phyloP scores from a whole-genome alignment of 176 grass and related monocot genomes.

The Metroxylon sagu region DNA sequence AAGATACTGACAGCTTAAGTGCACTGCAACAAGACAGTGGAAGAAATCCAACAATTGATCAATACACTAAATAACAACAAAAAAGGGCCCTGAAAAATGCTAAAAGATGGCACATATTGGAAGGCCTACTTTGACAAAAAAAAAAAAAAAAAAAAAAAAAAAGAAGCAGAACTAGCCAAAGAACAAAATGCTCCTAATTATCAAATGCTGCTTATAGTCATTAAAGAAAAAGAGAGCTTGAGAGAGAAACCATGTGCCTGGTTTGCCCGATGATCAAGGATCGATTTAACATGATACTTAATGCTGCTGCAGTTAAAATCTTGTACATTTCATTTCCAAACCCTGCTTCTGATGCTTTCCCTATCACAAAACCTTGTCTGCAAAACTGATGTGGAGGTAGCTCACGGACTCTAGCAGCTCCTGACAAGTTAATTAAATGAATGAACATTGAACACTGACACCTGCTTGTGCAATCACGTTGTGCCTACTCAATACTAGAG shows the following conservation, averaged over 20 bases:
- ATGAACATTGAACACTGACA: slow-evolving; percentile 26
- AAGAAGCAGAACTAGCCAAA: too few species aligned
- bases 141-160: too few species aligned
- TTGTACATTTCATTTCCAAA: slow-evolving; percentile 99
- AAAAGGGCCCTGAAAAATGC: too few species aligned
- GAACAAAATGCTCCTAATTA: background rate
- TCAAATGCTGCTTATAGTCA: background rate
- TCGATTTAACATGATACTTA: slow-evolving; percentile 88
- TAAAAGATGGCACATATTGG: too few species aligned
- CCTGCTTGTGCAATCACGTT: slow-evolving; percentile 16
- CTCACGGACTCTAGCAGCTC: slow-evolving; percentile 58
- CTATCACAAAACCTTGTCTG: slow-evolving; percentile 80
- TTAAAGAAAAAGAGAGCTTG: slow-evolving; percentile 25
- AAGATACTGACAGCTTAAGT: background rate
- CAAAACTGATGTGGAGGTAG: slow-evolving; percentile 74
- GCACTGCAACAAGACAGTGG: too few species aligned
- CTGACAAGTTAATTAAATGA: slow-evolving; percentile 58
- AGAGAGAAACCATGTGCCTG: slow-evolving; percentile 64
- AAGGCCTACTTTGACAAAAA: too few species aligned
- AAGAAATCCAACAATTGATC: too few species aligned
- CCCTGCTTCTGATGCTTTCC: slow-evolving; percentile 90
- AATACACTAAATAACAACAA: too few species aligned
- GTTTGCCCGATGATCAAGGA: slow-evolving; percentile 95
- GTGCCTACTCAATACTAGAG: slow-evolving; percentile 17
- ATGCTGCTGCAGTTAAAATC: slow-evolving; percentile 72